Evolutionary conservation across 1,139 yeast species (phyloP).

Genomic region (Blastobotrys capitulatus): DNA sequence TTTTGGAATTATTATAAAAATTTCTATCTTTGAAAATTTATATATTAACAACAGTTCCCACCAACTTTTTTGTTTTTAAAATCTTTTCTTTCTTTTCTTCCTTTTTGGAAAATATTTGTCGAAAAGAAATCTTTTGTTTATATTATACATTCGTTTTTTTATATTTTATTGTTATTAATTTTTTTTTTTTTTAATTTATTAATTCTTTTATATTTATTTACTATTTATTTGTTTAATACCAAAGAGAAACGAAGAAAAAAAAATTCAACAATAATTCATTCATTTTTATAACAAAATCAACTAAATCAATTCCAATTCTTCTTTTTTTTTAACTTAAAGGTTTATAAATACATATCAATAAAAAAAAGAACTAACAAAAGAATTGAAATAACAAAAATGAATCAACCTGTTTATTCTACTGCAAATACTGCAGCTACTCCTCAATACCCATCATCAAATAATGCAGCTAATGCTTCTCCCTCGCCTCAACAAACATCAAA

Average conservation of each 20-base stretch:
- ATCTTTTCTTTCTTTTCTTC: neutral
- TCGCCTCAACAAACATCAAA: neutral
- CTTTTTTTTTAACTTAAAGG: neutral
- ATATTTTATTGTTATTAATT: neutral
- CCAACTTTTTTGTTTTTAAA: neutral
- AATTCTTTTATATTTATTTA: neutral
- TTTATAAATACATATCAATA: neutral
- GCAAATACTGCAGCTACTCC: neutral
- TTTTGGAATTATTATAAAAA: too few species aligned
- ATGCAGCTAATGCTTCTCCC: neutral
- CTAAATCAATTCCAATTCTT: too few species aligned
- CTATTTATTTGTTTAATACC: too few species aligned
- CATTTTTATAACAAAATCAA: too few species aligned
- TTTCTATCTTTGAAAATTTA: neutral
- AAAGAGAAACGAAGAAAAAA: too few species aligned
- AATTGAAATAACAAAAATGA: conserved; percentile 2
- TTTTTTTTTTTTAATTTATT: neutral
- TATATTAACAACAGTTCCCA: neutral
- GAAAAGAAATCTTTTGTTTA: neutral
- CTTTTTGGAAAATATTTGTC: neutral
- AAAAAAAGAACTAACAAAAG: neutral
- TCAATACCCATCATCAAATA: neutral
- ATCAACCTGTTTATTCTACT: conserved; percentile 1
- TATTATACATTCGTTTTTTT: neutral
- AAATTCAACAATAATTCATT: too few species aligned